Percentiles rank a stretch among this genome's conserved stretches.
phyloP scores from a whole-genome alignment of 768 basidiomycete genomes.

The Mycena polygramma region DNA sequence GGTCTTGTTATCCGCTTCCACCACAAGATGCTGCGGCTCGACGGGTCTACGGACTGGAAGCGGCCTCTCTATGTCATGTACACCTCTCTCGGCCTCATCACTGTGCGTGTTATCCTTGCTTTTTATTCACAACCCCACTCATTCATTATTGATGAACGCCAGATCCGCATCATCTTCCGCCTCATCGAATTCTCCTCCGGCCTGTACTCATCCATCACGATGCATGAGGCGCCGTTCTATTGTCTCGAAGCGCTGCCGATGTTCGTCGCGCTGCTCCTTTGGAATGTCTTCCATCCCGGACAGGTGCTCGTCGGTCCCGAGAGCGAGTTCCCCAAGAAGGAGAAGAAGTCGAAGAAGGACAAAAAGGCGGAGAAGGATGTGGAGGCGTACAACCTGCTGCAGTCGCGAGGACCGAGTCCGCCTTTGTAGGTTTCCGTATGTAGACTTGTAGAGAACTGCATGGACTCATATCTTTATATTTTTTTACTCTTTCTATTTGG shows the following conservation, averaged over 20 bases:
- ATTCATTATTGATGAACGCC: not conserved
- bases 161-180: conserved; percentile 42
- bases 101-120: conserved; percentile 18
- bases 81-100: conserved; percentile 39
- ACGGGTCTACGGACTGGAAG: conserved; percentile 35
- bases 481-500: not conserved
- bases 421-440: not conserved
- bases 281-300: conserved; percentile 40
- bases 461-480: not conserved
- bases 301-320: conserved; percentile 40
- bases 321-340: conserved; percentile 39
- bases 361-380: conserved; percentile 3
- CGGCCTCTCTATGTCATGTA: conserved; percentile 39
- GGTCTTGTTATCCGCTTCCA: conserved; percentile 38
- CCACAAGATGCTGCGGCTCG: conserved; percentile 26
- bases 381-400: not conserved
- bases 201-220: conserved; percentile 32
- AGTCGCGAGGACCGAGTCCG: not conserved
- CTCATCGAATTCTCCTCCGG: conserved; percentile 42
- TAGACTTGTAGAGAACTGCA: not conserved
- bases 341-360: conserved; percentile 21
- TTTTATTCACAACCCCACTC: not conserved
- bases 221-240: conserved; percentile 40
- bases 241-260: conserved; percentile 43
- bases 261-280: conserved; percentile 34